phyloP scores from a whole-genome alignment of 352 stramenopile genomes.

The Phytophthora niederhauseri region DNA sequence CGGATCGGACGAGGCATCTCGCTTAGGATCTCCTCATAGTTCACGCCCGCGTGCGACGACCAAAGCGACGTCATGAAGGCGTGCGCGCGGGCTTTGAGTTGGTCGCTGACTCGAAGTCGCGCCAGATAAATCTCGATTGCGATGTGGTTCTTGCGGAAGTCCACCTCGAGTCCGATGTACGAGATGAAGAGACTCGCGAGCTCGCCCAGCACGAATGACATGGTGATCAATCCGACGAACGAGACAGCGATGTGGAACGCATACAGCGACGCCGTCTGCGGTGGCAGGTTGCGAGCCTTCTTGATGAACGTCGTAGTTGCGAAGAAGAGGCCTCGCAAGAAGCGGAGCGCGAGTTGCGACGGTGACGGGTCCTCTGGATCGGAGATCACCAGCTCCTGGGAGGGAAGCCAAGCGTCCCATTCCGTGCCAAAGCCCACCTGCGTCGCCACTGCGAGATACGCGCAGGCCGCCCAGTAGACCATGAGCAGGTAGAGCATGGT shows the following conservation, averaged over 20 bases:
- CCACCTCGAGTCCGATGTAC: conserved; percentile 55
- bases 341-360: conserved; percentile 33
- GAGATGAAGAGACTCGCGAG: conserved; percentile 56
- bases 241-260: conserved; percentile 48
- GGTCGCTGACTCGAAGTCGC: conserved; percentile 36
- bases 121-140: conserved; percentile 49
- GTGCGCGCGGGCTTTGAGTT: conserved; percentile 37
- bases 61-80: conserved; percentile 55
- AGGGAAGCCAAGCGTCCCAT: conserved; percentile 60
- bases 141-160: conserved; percentile 63
- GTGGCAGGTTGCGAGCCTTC: conserved; percentile 46
- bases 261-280: conserved; percentile 32
- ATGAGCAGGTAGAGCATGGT: conserved; percentile 58
- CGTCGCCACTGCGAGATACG: conserved; percentile 48
- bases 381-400: conserved; percentile 37
- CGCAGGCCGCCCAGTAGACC: conserved; percentile 68
- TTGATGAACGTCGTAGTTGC: conserved; percentile 49
- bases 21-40: conserved; percentile 52
- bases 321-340: conserved; percentile 55
- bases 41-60: conserved; percentile 56
- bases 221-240: conserved; percentile 48
- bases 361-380: conserved; percentile 37
- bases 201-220: conserved; percentile 59
- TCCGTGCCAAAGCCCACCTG: conserved; percentile 48
- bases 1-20: conserved; percentile 55